Evolutionary conservation across 768 basidiomycete genomes (phyloP).

Genomic region (Xanthoconium stramineum): DNA sequence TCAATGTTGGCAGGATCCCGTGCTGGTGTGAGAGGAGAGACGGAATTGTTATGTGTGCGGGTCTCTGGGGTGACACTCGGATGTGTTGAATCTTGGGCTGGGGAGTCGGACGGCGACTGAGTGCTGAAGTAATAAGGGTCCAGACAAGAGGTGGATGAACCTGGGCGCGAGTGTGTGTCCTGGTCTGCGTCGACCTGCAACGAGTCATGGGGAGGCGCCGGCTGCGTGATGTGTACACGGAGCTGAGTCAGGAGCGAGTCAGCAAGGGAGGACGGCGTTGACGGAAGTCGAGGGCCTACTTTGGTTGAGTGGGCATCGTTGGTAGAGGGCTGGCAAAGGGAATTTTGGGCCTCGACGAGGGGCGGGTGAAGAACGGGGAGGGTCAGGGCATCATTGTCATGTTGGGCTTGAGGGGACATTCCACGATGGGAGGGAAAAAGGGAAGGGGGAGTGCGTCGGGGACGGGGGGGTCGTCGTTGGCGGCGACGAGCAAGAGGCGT

Average conservation of each 20-base stretch:
- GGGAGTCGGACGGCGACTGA: constrained; percentile 66
- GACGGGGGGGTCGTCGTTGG: constrained; percentile 26
- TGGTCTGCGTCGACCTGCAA: constrained; percentile 43
- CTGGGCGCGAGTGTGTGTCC: constrained; percentile 54
- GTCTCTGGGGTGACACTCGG: constrained; percentile 64
- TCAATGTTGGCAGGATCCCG: constrained; percentile 80
- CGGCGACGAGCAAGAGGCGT: constrained; percentile 33
- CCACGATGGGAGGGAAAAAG: constrained; percentile 18
- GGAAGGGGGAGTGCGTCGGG: constrained; percentile 25
- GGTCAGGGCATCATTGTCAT: constrained; percentile 34
- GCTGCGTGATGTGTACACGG: constrained; percentile 47
- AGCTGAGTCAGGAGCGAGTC: constrained; percentile 32
- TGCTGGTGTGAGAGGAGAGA: constrained; percentile 69
- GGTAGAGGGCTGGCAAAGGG: constrained; percentile 22
- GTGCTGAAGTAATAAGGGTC: constrained; percentile 88
- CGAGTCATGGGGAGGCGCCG: constrained; percentile 29
- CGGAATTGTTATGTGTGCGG: constrained; percentile 44
- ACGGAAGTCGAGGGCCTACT: constrained; percentile 6
- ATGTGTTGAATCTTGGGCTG: constrained; percentile 38
- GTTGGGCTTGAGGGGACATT: constrained; percentile 43
- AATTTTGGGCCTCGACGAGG: constrained; percentile 45
- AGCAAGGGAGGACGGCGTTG: not conserved
- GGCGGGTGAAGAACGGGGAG: constrained; percentile 7
- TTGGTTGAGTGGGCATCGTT: constrained; percentile 4
- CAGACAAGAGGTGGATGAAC: constrained; percentile 74